Evolutionary conservation across 176 grass and related monocot genomes (phyloP).

Genomic region (Eremochloa ophiuroides): DNA sequence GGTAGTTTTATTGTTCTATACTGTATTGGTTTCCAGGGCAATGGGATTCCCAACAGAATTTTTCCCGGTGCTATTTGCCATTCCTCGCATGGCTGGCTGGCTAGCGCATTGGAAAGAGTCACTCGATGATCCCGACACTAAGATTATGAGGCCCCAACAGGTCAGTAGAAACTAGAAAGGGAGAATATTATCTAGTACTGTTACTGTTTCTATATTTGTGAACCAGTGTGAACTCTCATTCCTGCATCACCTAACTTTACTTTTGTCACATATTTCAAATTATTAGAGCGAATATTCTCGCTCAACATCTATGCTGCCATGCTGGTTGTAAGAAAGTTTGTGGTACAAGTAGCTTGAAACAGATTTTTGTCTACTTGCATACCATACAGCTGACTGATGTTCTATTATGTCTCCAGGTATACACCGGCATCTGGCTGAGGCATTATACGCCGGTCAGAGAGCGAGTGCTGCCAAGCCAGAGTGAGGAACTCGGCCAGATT

Average conservation of each 20-base stretch:
- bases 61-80: conserved; percentile 88
- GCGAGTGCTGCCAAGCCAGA: conserved; percentile 42
- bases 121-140: conserved; percentile 91
- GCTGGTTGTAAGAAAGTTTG: not conserved
- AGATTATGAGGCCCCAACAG: conserved; percentile 99
- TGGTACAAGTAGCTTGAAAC: not conserved
- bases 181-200: not conserved
- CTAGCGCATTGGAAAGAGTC: conserved; percentile 96
- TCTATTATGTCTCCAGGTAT: conserved; percentile 46
- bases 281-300: not conserved
- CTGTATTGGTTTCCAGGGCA: conserved; percentile 54
- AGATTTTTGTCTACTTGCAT: not conserved
- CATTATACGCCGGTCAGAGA: conserved; percentile 67
- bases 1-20: no score
- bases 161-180: conserved; percentile 24
- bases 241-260: not conserved
- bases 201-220: not conserved
- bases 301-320: not conserved
- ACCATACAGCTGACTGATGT: not conserved
- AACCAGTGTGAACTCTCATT: not conserved
- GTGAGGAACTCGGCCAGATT: conserved; percentile 66
- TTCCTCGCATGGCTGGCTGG: conserved; percentile 97
- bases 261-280: not conserved
- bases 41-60: conserved; percentile 98
- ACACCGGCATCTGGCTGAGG: conserved; percentile 71